These are phyloP conservation scores for Rhynchospora breviuscula DNA, from an alignment of 176 grass and related monocot species.

Conservation along the genomic window DNA sequence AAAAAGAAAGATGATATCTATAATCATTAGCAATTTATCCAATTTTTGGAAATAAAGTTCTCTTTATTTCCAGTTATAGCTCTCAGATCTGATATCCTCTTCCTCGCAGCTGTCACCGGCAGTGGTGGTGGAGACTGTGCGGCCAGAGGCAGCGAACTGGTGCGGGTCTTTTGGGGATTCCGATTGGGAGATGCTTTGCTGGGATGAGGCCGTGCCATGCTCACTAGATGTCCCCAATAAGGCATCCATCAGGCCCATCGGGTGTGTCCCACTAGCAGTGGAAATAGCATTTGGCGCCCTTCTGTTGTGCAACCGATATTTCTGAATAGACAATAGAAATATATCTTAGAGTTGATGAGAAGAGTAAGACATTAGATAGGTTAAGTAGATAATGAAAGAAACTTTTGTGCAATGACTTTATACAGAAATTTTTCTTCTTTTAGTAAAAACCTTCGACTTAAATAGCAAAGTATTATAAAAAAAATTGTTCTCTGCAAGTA, in stretches of 20 bases:
- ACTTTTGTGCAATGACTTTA: background rate
- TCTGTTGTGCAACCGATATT: constrained; percentile 82
- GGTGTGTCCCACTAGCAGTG: constrained; percentile 10
- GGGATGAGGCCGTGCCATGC: constrained; percentile 19
- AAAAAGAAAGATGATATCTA: constrained; percentile 31
- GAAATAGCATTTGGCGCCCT: constrained; percentile 26
- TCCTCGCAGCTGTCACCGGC: constrained; percentile 44
- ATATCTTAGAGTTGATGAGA: constrained; percentile 18
- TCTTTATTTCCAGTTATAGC: constrained; percentile 53
- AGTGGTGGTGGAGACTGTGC: constrained; percentile 51
- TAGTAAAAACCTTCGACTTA: background rate
- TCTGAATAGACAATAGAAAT: constrained; percentile 44
- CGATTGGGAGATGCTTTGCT: constrained; percentile 60
- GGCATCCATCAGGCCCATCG: constrained; percentile 37
- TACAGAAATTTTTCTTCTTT: background rate
- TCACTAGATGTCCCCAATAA: constrained; percentile 32
- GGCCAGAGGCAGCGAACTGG: constrained; percentile 43
- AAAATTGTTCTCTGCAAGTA: background rate
- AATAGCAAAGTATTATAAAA: background rate
- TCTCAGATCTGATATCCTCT: constrained; percentile 63
- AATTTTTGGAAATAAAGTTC: background rate
- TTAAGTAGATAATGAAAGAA: background rate
- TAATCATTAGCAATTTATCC: constrained; percentile 8
- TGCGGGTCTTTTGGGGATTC: constrained; percentile 64
- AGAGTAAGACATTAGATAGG: background rate